Base-by-base conservation (phyloP, 2,329 filamentous ascomycete species). In the Aspergillus latus region DNA sequence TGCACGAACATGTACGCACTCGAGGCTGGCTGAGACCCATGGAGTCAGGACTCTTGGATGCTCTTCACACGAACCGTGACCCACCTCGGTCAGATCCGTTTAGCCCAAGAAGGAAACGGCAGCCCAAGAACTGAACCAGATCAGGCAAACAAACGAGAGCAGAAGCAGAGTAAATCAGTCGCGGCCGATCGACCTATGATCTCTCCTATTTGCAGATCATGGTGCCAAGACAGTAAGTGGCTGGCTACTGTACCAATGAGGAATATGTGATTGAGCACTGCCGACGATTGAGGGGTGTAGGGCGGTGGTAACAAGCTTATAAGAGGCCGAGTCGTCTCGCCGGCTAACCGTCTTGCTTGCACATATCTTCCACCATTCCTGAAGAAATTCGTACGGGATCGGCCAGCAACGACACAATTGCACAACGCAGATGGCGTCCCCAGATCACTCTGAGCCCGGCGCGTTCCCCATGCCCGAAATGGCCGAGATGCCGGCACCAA, bases 131-230 rank as follows among this genome's bases (percentile, higher is more conserved):
- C 39, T 42, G n/a, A 15, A 11, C 10, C 10, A 42, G 13, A 21
- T 13, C 15, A n/a, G 32, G 30, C 32, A 36, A 16, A 32, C 37
- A 37, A 49, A n/a, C 32, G 34, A 49, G 28, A 37, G 21, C 21
- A 49, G 34, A 39, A 49, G 21, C 16, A 21, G 32, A 11, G 32
- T n/a, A 37, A 16, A 40, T 37, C 32, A 37, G 46, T 36, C 30
- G 47, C 47, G 40, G n/a, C 15, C 8, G 47, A 40, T 40, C 30
- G 36, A 40, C 36, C 21, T 26, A 49, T 39, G 47, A 49, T 49
- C 21, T 10, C 32, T 49, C 34, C 36, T 21, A 30, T 40, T 21
- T 40, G 47, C 47, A 49, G 47, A 49, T 49, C 47, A 49, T 47
- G 15, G 16, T 28, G 13, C 47, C 6, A 30, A 30, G 36, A 36